phyloP scores from a whole-genome alignment of 2,329 filamentous ascomycete genomes.

The Aspergillus udagawae region DNA sequence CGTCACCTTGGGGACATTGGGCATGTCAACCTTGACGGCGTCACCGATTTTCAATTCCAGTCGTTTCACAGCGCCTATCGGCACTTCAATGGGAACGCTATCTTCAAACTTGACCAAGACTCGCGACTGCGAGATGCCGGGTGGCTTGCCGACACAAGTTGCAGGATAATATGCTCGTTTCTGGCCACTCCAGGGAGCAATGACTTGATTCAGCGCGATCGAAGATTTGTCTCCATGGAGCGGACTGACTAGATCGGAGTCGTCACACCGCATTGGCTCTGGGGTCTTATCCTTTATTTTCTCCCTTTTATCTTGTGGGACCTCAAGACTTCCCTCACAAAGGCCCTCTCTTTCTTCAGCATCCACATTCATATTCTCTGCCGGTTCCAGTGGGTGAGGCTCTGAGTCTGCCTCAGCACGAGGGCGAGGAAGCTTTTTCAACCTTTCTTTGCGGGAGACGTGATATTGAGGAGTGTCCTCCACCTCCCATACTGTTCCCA shows the following conservation, averaged over 20 bases:
- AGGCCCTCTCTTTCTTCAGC: not conserved
- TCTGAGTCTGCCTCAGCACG: slow-evolving; percentile 1
- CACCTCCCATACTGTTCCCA: slow-evolving; percentile 34
- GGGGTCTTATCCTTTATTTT: slow-evolving; percentile 9
- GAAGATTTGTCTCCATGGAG: slow-evolving; percentile 16
- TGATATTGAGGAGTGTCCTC: slow-evolving; percentile 29
- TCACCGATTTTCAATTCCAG: slow-evolving; percentile 45
- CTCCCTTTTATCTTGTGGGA: not conserved
- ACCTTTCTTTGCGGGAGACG: slow-evolving; percentile 14
- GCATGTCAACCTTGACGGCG: slow-evolving; percentile 44
- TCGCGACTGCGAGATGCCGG: slow-evolving; percentile 34
- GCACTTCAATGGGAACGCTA: slow-evolving; percentile 37
- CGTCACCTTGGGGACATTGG: slow-evolving; percentile 39
- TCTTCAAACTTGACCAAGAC: slow-evolving; percentile 47
- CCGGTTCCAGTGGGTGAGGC: not conserved
- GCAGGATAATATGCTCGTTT: slow-evolving; percentile 57
- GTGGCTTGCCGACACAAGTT: slow-evolving; percentile 50
- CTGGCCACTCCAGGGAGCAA: slow-evolving; percentile 56
- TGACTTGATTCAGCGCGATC: slow-evolving; percentile 50
- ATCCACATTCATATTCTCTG: not conserved
- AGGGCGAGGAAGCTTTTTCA: slow-evolving; percentile 8
- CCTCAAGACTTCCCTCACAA: not conserved
- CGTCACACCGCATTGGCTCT: slow-evolving; percentile 5
- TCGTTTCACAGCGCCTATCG: slow-evolving; percentile 38
- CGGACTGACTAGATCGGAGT: slow-evolving; percentile 1